Evolutionary conservation across 129 eudicot genomes (phyloP).

Genomic region (Escallonia rubra): DNA sequence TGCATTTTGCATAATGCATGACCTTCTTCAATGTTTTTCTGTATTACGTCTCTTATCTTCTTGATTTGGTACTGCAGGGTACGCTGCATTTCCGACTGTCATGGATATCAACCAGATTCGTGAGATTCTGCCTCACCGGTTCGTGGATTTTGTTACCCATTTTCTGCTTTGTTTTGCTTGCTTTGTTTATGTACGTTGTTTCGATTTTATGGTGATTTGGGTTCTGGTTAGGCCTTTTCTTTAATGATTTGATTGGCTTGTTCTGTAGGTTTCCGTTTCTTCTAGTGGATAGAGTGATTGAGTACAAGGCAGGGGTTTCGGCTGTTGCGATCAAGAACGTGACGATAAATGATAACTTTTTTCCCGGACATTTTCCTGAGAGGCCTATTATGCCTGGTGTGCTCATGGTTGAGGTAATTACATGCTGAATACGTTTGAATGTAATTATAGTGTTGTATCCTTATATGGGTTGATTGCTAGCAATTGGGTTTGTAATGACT

Average conservation of each 20-base stretch:
- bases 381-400: slow-evolving; percentile 99
- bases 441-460: too few relatives aligned
- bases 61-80: slow-evolving; percentile 34
- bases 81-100: slow-evolving; percentile 85
- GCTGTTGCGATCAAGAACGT: slow-evolving; percentile 97
- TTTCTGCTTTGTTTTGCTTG: background rate
- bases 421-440: too few relatives aligned
- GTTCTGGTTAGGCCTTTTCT: background rate
- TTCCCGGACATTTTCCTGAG: slow-evolving; percentile 97
- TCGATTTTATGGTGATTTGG: slow-evolving; percentile 8
- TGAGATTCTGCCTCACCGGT: slow-evolving; percentile 93
- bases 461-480: too few relatives aligned
- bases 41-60: background rate
- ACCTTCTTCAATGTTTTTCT: background rate
- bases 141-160: slow-evolving; percentile 16
- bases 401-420: slow-evolving; percentile 92
- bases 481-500: too few relatives aligned
- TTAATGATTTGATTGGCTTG: slow-evolving; percentile 2
- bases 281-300: slow-evolving; percentile 94
- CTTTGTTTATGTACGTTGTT: background rate
- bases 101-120: slow-evolving; percentile 94
- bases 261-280: slow-evolving; percentile 81
- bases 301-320: slow-evolving; percentile 83
- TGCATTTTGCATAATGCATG: background rate
- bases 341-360: slow-evolving; percentile 92